phyloP scores from a whole-genome alignment of 139 green algal genomes.

The Chlorella sp. region DNA sequence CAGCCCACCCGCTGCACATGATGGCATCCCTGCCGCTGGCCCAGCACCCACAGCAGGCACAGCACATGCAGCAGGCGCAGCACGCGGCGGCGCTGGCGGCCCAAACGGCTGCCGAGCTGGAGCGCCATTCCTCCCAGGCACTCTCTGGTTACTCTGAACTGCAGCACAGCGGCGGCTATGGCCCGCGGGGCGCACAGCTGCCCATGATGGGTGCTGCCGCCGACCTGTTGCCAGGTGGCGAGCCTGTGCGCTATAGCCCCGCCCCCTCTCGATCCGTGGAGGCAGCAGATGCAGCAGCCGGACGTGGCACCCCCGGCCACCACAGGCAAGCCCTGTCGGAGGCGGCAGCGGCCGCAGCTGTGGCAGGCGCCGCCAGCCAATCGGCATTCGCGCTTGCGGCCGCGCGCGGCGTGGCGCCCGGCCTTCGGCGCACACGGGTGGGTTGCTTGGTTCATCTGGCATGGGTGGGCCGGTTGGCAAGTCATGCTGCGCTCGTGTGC shows the following conservation, averaged over 20 bases:
- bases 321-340: neutral
- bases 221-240: neutral
- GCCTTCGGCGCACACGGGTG: neutral
- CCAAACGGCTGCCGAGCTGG: neutral
- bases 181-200: neutral
- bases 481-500: too few relatives aligned
- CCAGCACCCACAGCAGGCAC: neutral
- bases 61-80: constrained; percentile 1
- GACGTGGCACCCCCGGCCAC: neutral
- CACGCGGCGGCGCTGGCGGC: neutral
- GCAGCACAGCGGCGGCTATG: too few relatives aligned
- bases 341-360: too few relatives aligned
- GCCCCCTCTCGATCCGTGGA: neutral
- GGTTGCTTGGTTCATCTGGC: too few relatives aligned
- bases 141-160: neutral
- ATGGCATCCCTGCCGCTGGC: neutral
- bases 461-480: too few relatives aligned
- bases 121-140: neutral
- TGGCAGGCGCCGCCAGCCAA: too few relatives aligned
- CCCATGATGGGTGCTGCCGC: neutral
- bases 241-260: constrained; percentile 10
- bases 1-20: neutral
- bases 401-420: neutral
- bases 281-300: neutral
- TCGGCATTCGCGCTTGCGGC: neutral